A percentile compares a stretch with the other conserved stretches of the same genome.
phyloP scores from a whole-genome alignment of 768 basidiomycete species.

The Termitomyces sp. region DNA sequence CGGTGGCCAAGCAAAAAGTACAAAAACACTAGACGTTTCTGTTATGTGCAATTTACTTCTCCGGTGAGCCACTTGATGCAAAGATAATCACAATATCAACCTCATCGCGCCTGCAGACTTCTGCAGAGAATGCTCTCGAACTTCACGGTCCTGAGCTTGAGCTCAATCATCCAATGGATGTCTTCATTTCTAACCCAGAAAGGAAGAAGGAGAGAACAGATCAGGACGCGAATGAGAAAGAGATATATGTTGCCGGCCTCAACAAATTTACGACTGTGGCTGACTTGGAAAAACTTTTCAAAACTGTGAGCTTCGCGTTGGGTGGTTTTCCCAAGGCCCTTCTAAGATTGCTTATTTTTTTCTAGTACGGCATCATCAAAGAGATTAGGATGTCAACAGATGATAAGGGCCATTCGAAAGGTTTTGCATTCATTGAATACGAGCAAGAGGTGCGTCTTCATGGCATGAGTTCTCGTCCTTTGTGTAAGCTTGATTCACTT shows the following conservation, averaged over 20 bases:
- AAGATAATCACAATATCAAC: background rate
- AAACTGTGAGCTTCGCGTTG: constrained; percentile 44
- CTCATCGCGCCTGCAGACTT: constrained; percentile 29
- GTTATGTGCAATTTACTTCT: constrained; percentile 87
- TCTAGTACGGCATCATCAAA: constrained; percentile 77
- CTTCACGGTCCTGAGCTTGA: constrained; percentile 75
- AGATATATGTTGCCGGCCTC: constrained; percentile 85
- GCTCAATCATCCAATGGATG: constrained; percentile 61
- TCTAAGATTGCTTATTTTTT: background rate
- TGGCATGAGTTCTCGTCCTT: background rate
- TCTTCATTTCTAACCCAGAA: constrained; percentile 87
- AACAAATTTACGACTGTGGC: constrained; percentile 69
- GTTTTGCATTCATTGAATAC: constrained; percentile 93
- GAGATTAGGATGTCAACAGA: constrained; percentile 77
- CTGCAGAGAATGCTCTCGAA: constrained; percentile 74
- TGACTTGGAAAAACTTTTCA: constrained; percentile 78
- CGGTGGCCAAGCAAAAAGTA: constrained; percentile 99
- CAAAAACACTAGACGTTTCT: constrained; percentile 86
- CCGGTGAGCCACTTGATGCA: constrained; percentile 50
- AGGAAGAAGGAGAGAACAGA: constrained; percentile 89
- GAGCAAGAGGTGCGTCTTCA: constrained; percentile 58
- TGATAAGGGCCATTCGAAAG: constrained; percentile 63
- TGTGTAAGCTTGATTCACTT: background rate
- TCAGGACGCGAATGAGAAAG: constrained; percentile 74
- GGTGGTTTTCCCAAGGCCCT: background rate